These are phyloP conservation scores for Lycium barbarum DNA, from an alignment of 257 asterid genomes.

Conservation along the genomic window DNA sequence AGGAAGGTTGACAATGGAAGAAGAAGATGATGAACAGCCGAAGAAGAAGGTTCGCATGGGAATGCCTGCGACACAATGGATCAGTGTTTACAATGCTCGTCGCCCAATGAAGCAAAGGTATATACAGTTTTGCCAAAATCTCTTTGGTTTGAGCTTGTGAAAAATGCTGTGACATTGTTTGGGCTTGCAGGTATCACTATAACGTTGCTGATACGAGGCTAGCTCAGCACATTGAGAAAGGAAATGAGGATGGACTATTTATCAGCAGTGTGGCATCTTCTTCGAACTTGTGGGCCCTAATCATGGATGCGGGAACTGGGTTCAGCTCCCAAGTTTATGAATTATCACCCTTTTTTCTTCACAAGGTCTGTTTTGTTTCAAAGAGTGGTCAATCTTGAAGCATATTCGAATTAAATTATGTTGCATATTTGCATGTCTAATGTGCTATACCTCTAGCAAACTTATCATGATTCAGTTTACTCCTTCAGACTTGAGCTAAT, in stretches of 20 bases:
- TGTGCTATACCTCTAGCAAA: neutral
- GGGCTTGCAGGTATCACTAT: conserved; percentile 56
- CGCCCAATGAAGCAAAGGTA: conserved; percentile 72
- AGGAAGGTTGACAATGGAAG: conserved; percentile 58
- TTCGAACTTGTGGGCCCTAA: conserved; percentile 62
- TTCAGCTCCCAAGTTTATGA: conserved; percentile 59
- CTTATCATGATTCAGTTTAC: conserved; percentile 13
- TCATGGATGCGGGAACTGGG: conserved; percentile 75
- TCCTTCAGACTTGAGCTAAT: conserved; percentile 13
- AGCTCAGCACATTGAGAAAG: conserved; percentile 59
- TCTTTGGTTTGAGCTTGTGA: conserved; percentile 23
- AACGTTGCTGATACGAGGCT: conserved; percentile 58
- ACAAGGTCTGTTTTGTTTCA: conserved; percentile 47
- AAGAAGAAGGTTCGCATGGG: conserved; percentile 65
- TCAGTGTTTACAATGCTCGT: conserved; percentile 65
- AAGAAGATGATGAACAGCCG: conserved; percentile 57
- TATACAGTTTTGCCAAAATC: neutral
- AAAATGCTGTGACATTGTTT: conserved; percentile 26
- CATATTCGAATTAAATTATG: conserved; percentile 17
- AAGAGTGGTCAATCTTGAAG: neutral
- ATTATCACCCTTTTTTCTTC: conserved; percentile 56
- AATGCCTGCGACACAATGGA: conserved; percentile 71
- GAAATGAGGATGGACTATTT: conserved; percentile 58
- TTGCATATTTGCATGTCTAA: conserved; percentile 6
- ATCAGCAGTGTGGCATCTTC: conserved; percentile 64